Percentiles rank a stretch among this genome's conserved stretches.
Evolutionary conservation across 2,329 filamentous ascomycete genomes (phyloP).

Genomic region (Ophiostoma novo-ulmi): DNA sequence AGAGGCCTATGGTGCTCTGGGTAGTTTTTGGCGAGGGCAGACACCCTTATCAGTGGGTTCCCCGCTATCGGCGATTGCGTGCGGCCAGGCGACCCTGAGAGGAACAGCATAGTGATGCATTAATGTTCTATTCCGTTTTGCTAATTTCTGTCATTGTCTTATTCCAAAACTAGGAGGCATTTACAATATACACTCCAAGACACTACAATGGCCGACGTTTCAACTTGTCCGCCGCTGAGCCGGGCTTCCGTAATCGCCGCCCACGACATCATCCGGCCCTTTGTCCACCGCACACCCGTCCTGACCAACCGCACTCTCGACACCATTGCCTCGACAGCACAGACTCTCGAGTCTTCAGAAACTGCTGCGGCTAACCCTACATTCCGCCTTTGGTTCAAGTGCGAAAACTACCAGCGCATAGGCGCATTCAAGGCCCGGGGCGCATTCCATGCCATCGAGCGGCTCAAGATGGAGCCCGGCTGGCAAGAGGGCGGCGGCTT

Average conservation of each 20-base stretch:
- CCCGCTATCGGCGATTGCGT: conserved; percentile 13
- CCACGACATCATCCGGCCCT: conserved; percentile 64
- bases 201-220: conserved; percentile 48
- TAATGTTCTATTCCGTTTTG: background rate
- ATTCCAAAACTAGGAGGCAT: background rate
- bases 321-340: conserved; percentile 60
- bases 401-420: conserved; percentile 84
- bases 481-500: conserved; percentile 56
- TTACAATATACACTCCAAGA: background rate
- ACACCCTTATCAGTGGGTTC: background rate
- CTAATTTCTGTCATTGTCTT: no score
- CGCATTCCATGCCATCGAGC: conserved; percentile 77
- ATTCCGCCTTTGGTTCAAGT: conserved; percentile 84
- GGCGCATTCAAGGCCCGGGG: conserved; percentile 92
- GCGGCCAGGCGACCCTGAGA: background rate
- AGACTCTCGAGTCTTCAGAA: conserved; percentile 16
- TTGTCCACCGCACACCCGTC: conserved; percentile 80
- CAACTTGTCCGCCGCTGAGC: conserved; percentile 59
- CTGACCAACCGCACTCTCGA: conserved; percentile 73
- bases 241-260: conserved; percentile 67
- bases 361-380: conserved; percentile 43
- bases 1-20: background rate
- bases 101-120: background rate
- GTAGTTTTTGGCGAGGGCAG: background rate
- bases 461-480: conserved; percentile 59